Base-by-base conservation (phyloP, 768 basidiomycete genomes). In the Tulasnella sp. region DNA sequence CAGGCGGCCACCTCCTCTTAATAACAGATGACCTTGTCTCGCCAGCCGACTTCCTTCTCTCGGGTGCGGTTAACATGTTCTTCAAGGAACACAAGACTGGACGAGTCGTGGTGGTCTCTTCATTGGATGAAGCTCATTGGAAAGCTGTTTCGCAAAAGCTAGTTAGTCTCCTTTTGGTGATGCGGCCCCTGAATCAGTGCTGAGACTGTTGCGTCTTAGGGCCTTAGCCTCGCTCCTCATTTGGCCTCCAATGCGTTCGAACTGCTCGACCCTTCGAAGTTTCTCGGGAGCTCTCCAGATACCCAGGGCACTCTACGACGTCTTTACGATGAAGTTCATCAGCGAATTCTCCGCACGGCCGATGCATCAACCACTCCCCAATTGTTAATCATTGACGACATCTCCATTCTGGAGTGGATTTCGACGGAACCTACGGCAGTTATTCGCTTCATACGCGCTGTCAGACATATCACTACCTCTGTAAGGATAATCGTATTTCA, bases 11-110 rank as follows among this genome's bases (percentile, higher is more conserved):
- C 34, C 44, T 56, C 18, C 75, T 75, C 36, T 44, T 75, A 9
- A 36, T 75, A 10, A 75, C 75, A 9, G 75, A 75, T 36, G 75
- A 75, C 46, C 75, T 48, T 12, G 52, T 48, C 27, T 75, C 75
- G 12, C 75, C 75, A 21, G 46, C 75, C 24, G 75, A 75, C 34
- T 75, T 75, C 46, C 75, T 75, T 34, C 75, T 75, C 44, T n/a
- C 52, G 19, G 75, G 34, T 27, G 52, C 52, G 14, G 44, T 75
- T 27, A 48, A n/a, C 21, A 19, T 24, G 44, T 56, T 48, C 75
- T 34, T 44, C 40, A 75, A 56, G 34, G 75, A 48, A 24, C 19
- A 36, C 40, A 48, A 44, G 46, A 19, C 44, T 9, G 52, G 44
- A 12, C 18, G 27, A n/a, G 34, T 48, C 52, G 34, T 56, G 10